These are phyloP conservation scores for Talaromyces piceae DNA, from an alignment of 2,329 filamentous ascomycete species.

Conservation along the genomic window DNA sequence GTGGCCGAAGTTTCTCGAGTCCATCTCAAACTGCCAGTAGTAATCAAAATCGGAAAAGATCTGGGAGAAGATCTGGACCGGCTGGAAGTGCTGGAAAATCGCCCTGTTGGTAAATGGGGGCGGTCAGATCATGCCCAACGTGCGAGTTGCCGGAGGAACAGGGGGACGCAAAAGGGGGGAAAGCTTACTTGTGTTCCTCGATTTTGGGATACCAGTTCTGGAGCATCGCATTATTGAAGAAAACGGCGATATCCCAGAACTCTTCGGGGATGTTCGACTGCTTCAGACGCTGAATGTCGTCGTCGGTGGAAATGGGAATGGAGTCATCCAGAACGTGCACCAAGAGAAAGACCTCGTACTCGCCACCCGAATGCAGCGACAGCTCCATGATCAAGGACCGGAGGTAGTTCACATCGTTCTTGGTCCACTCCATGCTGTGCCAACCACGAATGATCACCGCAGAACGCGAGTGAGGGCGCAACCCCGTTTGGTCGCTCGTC, in stretches of 20 bases:
- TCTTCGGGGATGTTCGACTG: conserved; percentile 16
- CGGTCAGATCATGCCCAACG: neutral
- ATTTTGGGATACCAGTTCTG: neutral
- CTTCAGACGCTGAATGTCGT: neutral
- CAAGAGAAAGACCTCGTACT: conserved; percentile 69
- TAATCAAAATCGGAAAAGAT: conserved; percentile 57
- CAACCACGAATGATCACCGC: conserved; percentile 76
- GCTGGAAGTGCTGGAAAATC: conserved; percentile 13
- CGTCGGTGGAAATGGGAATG: neutral
- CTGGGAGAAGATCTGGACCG: conserved; percentile 57
- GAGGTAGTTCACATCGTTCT: conserved; percentile 73
- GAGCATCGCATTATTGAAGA: conserved; percentile 16
- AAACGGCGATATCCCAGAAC: conserved; percentile 25
- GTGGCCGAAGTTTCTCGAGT: conserved; percentile 57
- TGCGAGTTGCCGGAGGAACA: too few species aligned
- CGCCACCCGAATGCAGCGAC: conserved; percentile 61
- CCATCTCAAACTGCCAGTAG: conserved; percentile 66
- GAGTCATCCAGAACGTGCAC: conserved; percentile 63
- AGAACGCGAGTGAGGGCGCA: conserved; percentile 42
- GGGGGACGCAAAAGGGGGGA: too few species aligned
- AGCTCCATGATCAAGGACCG: conserved; percentile 78
- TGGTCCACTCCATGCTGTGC: conserved; percentile 69
- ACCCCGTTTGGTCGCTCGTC: conserved; percentile 30
- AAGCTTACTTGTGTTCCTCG: conserved; percentile 4
- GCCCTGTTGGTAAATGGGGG: neutral